Conservation (phyloP, 1,284 basidiomycete genomes). For the Fomitopsis betulina region DNA sequence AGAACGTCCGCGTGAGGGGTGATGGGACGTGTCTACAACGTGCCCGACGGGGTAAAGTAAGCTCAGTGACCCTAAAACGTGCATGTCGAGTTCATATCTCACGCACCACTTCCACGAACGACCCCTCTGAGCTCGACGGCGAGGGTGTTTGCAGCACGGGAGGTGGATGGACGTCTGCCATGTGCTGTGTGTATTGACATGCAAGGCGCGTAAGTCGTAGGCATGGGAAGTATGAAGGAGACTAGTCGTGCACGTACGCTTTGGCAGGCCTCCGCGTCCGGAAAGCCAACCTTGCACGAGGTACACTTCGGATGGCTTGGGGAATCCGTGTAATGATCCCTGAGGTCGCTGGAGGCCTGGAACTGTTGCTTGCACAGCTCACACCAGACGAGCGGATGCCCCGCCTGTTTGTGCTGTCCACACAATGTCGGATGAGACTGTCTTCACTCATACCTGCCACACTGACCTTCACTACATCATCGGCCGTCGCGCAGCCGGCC, state of each 20-base stretch:
- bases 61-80: background rate
- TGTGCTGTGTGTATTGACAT: background rate
- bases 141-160: background rate
- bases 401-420: slow-evolving; percentile 6
- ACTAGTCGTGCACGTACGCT: slow-evolving; percentile 2
- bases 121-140: background rate
- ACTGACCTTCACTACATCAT: background rate
- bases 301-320: slow-evolving; percentile 13
- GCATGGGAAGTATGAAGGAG: background rate
- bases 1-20: background rate
- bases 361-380: slow-evolving; percentile 5
- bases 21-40: background rate
- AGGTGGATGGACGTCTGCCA: background rate
- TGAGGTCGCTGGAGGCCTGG: background rate
- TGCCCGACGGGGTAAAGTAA: background rate
- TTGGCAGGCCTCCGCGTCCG: slow-evolving; percentile 5
- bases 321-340: slow-evolving; percentile 14
- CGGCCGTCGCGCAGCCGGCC: background rate
- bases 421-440: too few species aligned
- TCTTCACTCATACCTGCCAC: background rate
- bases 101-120: background rate
- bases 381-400: slow-evolving; percentile 5
- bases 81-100: background rate
- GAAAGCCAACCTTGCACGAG: slow-evolving; percentile 14
- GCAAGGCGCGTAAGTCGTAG: too few species aligned